Base-by-base conservation (phyloP, 73 alveolate species). In the Paramecium pentaurelia region DNA sequence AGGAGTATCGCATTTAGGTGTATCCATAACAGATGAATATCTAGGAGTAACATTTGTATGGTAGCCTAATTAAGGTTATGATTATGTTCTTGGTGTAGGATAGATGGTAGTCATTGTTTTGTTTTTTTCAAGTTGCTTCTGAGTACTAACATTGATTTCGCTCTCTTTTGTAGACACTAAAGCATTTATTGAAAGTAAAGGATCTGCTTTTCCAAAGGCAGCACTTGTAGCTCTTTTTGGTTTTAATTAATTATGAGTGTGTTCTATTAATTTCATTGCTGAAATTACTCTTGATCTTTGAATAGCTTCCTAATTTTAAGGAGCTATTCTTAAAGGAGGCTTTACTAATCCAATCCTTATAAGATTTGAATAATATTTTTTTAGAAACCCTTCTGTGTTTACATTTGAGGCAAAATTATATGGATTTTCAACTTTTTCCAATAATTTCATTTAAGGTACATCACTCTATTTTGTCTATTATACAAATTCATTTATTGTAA, bases 321-420 rank as follows among this genome's bases (percentile, higher is more conserved):
- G 77, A 8, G 47, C 91, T 80, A 32, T 16, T 80, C 47, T 80
- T 7, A 42, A 25, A 6, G 47, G 73, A 6, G 91, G 91, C 20
- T 47, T 44, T 22, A 80, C 91, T 80, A 80, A 80, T 45, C 91
- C 91, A 27, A 45, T 44, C 6, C 91, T 22, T 40, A 80, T 80
- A 5, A 80, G 47, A 80, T 80, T 40, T 20, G 91, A 34, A 80
- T 80, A 80, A 49, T 80, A 80, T 80, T 80, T 22, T 14, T 80
- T 80, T 25, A 80, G 32, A 36, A 80, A 80, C 0, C 91, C 91
- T 10, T 80, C 73, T 44, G 77, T 20, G 7, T 80, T 80, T 20
- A 80, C 91, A 45, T 80, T 80, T 20, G 91, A 80, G 18, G 91
- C 91, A 45, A 80, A 80, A 44, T 80, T 64, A 45, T 80, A 80